These are phyloP conservation scores for Cardamine chenopodiifolia DNA, from an alignment of 345 rosid species.

Conservation along the genomic window DNA sequence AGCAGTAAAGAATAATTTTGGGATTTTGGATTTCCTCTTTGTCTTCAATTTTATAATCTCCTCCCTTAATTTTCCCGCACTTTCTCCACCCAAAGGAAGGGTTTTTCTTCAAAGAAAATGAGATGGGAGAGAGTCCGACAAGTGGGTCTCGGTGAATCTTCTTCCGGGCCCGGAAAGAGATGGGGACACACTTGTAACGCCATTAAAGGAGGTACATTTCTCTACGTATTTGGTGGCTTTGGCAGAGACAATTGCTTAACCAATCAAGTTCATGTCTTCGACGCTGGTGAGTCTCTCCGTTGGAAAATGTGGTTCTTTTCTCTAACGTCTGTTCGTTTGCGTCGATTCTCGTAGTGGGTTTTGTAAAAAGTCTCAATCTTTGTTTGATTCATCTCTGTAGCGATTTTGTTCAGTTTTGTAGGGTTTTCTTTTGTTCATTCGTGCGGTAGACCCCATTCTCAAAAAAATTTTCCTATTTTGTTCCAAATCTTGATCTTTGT, in stretches of 20 bases:
- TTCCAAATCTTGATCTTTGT: constrained; percentile 13
- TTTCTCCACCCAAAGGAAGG: constrained; percentile 31
- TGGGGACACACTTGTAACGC: constrained; percentile 99
- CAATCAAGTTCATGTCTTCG: constrained; percentile 91
- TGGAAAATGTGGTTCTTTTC: not conserved
- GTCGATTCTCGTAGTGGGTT: constrained; percentile 22
- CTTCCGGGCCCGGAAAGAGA: constrained; percentile 79
- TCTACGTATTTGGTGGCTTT: constrained; percentile 91
- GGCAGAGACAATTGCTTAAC: constrained; percentile 79
- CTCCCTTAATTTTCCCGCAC: constrained; percentile 40
- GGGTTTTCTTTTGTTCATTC: constrained; percentile 2
- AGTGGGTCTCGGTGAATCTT: constrained; percentile 39
- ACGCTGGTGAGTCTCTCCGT: constrained; percentile 58
- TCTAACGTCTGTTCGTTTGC: not conserved
- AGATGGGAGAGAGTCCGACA: constrained; percentile 70
- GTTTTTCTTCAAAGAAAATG: constrained; percentile 45
- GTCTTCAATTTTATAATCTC: constrained; percentile 29
- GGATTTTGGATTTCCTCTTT: constrained; percentile 4
- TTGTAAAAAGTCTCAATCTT: constrained; percentile 28
- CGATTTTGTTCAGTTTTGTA: not conserved
- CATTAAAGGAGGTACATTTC: constrained; percentile 78
- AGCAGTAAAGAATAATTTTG: constrained; percentile 18
- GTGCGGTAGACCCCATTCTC: constrained; percentile 34
- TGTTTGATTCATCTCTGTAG: constrained; percentile 25
- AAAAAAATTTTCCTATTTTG: not conserved